These are phyloP conservation scores for Linaria vulgaris DNA, from an alignment of 257 asterid species.

Conservation along the genomic window DNA sequence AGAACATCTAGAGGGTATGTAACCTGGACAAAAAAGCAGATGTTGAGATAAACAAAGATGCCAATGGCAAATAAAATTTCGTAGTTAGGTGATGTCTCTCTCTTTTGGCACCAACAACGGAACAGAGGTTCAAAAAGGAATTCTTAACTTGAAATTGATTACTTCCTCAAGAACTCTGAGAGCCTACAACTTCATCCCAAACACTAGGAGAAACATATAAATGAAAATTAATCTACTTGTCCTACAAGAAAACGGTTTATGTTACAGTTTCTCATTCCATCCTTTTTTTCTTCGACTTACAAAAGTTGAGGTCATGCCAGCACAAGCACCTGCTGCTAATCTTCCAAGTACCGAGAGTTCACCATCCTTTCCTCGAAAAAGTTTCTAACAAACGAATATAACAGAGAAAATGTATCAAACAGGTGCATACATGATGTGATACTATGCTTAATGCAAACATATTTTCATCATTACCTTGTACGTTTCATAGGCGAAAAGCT, in stretches of 20 bases:
- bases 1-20: constrained; percentile 92
- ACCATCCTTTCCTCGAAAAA: constrained; percentile 71
- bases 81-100: too few species aligned
- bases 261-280: neutral
- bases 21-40: constrained; percentile 52
- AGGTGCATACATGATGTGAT: constrained; percentile 20
- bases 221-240: neutral
- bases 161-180: constrained; percentile 8
- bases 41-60: constrained; percentile 21
- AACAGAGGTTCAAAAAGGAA: too few species aligned
- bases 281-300: constrained; percentile 59
- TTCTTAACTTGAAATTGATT: neutral
- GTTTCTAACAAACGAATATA: constrained; percentile 50
- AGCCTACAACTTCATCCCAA: constrained; percentile 4
- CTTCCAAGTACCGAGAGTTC: constrained; percentile 87
- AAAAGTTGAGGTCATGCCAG: constrained; percentile 99
- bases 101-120: too few species aligned
- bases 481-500: constrained; percentile 90
- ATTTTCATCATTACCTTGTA: constrained; percentile 66
- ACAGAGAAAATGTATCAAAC: constrained; percentile 13
- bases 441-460: constrained; percentile 14
- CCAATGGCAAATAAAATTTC: too few species aligned
- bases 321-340: constrained; percentile 99
- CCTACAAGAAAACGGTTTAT: neutral
- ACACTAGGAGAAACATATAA: neutral